Evolutionary conservation across 2,329 filamentous ascomycete species (phyloP).

Genomic region (Diplodia sapinea): DNA sequence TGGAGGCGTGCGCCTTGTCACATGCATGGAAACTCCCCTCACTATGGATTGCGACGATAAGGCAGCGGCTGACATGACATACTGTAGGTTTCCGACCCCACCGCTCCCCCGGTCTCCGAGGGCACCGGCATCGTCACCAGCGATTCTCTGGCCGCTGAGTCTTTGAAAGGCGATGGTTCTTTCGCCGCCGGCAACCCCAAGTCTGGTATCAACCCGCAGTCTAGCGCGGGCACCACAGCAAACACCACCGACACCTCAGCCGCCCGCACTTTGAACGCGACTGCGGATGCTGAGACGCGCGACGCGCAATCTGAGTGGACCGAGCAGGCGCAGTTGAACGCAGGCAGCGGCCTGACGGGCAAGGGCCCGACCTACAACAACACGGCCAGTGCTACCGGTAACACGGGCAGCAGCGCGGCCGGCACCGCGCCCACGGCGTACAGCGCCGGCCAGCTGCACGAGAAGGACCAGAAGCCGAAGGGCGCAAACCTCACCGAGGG

Average conservation of each 20-base stretch:
- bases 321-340: constrained; percentile 50
- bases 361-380: constrained; percentile 45
- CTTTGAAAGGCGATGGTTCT: constrained; percentile 62
- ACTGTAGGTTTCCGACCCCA: constrained; percentile 55
- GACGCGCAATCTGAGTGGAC: constrained; percentile 49
- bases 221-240: constrained; percentile 60
- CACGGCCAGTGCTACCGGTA: background rate
- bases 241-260: constrained; percentile 63
- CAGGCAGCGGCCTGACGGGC: constrained; percentile 46
- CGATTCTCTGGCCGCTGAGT: constrained; percentile 80
- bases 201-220: constrained; percentile 57
- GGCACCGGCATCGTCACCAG: constrained; percentile 66
- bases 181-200: constrained; percentile 66
- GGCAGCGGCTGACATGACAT: constrained; percentile 35
- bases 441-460: constrained; percentile 41
- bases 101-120: constrained; percentile 61
- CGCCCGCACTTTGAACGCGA: constrained; percentile 58
- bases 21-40: background rate
- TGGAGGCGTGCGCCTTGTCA: too few species aligned
- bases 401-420: constrained; percentile 36
- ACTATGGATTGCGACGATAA: background rate
- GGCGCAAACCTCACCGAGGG: constrained; percentile 60
- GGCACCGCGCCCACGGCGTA: constrained; percentile 49
- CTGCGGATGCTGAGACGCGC: constrained; percentile 54
- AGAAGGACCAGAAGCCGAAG: constrained; percentile 52